A percentile compares a stretch with the other conserved stretches of the same genome.
phyloP scores from a whole-genome alignment of 352 stramenopile genomes.

The Blastocystis sp. region DNA sequence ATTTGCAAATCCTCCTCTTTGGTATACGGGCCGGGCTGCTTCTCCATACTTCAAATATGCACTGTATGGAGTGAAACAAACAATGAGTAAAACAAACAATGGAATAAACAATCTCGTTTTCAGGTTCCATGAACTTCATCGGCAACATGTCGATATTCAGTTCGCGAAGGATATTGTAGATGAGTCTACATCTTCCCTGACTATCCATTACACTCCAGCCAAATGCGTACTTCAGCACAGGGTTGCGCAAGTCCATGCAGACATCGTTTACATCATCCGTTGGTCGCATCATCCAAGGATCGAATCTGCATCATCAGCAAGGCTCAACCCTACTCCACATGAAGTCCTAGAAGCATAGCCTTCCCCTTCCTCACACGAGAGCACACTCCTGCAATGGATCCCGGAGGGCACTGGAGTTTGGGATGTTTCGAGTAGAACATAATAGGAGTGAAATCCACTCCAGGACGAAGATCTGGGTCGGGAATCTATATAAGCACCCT shows the following conservation, averaged over 20 bases:
- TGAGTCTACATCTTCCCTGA: slow-evolving; percentile 41
- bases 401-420: not conserved
- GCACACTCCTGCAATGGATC: slow-evolving; percentile 24
- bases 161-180: slow-evolving; percentile 27
- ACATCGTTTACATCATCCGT: slow-evolving; percentile 23
- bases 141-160: slow-evolving; percentile 54
- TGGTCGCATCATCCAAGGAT: slow-evolving; percentile 30
- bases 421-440: slow-evolving; percentile 49
- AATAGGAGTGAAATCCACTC: not conserved
- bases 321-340: not conserved
- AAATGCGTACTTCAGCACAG: not conserved
- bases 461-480: not conserved
- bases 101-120: not conserved
- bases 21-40: not conserved
- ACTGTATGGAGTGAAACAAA: not conserved
- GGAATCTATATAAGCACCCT: not conserved
- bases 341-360: not conserved
- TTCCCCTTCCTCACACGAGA: slow-evolving; percentile 23
- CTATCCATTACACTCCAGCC: not conserved
- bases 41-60: not conserved
- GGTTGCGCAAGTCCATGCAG: not conserved
- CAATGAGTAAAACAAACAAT: not conserved
- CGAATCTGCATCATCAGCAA: not conserved
- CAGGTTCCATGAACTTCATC: slow-evolving; percentile 55
- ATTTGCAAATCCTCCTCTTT: not conserved